Evolutionary conservation across 176 grass and related monocot species (phyloP), one percentile per base, ranked within the genome.

Genomic region (Guadua angustifolia): DNA sequence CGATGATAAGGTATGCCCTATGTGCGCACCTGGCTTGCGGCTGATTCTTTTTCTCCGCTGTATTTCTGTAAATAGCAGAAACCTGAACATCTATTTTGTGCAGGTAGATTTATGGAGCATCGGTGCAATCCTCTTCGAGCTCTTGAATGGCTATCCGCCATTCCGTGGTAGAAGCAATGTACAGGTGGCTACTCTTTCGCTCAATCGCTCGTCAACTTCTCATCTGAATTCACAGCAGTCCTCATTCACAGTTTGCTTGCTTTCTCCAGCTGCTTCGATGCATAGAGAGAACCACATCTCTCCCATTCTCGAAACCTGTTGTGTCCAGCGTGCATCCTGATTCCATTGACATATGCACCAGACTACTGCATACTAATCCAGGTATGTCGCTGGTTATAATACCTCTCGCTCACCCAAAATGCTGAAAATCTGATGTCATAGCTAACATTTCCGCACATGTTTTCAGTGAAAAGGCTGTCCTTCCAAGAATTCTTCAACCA

Each of bases 81-180:
- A 52, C 69, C 24, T 81, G 77, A 75, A 67, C 5, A n/a, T 81
- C 8, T 84, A 36, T n/a, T 68, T 2, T 19, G 10, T 42, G 8
- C 83, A 91, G 92, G 88, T 82, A 51, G 89, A 91, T 61, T 74
- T 94, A 77, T 94, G 92, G 92, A 94, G 92, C 39, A 83, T 91
- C 2, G 84, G 89, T 1, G 76, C 51, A 0, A 86, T 94, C 38
- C 79, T 91, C 6, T 91, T 94, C 49, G 86, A 91, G 71, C 80
- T 91, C 56, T 83, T 94, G 55, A 94, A 91, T 51, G 92, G 92
- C 4, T 84, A 88, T 32, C 92, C 86, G 0, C 92, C 88, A 7
- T 94, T 87, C 66, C 33, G 1, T 25, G 88, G 88, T 49, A 84
- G 83, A 89, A 94, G 71, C 80, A 86, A 84, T 66, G 86, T 91